A percentile compares a stretch with the other conserved stretches of the same genome.
phyloP scores from a whole-genome alignment of 495 filamentous ascomycete genomes.

The Amorphotheca resinae region DNA sequence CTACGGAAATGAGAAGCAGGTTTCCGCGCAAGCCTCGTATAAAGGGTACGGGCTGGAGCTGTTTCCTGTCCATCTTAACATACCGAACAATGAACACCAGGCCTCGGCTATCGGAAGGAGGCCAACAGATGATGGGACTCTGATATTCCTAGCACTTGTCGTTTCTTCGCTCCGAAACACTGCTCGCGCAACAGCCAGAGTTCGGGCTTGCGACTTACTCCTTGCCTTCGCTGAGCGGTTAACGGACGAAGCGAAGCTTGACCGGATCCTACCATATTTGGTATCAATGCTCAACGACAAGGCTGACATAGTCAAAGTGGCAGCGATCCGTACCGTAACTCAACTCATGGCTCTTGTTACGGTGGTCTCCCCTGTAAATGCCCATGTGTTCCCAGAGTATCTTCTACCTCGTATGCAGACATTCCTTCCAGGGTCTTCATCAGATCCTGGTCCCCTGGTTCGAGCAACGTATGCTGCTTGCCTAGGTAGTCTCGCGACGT shows the following conservation, averaged over 20 bases:
- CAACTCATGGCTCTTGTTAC: slow-evolving; percentile 80
- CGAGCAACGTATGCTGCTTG: slow-evolving; percentile 87
- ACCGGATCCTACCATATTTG: slow-evolving; percentile 84
- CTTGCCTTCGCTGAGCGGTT: slow-evolving; percentile 83
- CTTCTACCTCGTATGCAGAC: slow-evolving; percentile 72
- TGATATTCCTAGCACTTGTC: slow-evolving; percentile 82
- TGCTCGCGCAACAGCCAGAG: slow-evolving; percentile 68
- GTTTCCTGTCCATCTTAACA: slow-evolving; percentile 72
- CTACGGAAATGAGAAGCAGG: slow-evolving; percentile 38
- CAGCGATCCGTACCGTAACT: slow-evolving; percentile 73
- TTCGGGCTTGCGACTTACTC: slow-evolving; percentile 86
- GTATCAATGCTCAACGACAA: slow-evolving; percentile 70
- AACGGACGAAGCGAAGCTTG: slow-evolving; percentile 93
- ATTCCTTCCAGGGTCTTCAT: slow-evolving; percentile 43
- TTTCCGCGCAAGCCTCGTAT: slow-evolving; percentile 16
- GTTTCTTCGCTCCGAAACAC: slow-evolving; percentile 83
- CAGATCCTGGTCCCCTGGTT: slow-evolving; percentile 54
- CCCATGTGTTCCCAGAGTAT: slow-evolving; percentile 91
- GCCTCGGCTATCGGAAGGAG: slow-evolving; percentile 28
- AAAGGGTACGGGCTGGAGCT: slow-evolving; percentile 31
- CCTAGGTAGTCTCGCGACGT: slow-evolving; percentile 83
- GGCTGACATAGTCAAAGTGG: slow-evolving; percentile 67
- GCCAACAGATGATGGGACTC: slow-evolving; percentile 69
- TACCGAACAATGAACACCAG: slow-evolving; percentile 69
- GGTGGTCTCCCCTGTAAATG: slow-evolving; percentile 86